A percentile compares a stretch with the other conserved stretches of the same genome.
phyloP scores from a whole-genome alignment of 2,329 filamentous ascomycete genomes.

The Sordariomycetes sp. region DNA sequence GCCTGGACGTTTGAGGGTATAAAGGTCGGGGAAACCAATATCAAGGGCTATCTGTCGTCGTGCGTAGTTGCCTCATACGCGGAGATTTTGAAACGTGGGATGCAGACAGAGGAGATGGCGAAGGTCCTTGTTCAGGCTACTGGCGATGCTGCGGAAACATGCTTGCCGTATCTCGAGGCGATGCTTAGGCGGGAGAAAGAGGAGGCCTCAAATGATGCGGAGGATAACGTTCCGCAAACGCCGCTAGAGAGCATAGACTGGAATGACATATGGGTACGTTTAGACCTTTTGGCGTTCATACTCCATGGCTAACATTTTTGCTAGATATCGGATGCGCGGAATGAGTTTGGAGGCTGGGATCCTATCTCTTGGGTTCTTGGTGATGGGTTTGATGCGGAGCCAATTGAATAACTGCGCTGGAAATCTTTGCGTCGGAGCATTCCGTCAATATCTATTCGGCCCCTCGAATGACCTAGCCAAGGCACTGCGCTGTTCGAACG shows the following conservation, averaged over 20 bases:
- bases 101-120: constrained; percentile 18
- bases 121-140: constrained; percentile 20
- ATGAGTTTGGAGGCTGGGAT: too few relatives aligned
- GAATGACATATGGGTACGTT: not conserved
- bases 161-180: constrained; percentile 20
- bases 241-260: not conserved
- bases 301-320: too few relatives aligned
- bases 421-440: too few relatives aligned
- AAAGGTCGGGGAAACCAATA: constrained; percentile 37
- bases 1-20: constrained; percentile 24
- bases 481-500: too few relatives aligned
- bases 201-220: not conserved
- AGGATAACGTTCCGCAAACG: not conserved
- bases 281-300: too few relatives aligned
- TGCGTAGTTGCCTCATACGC: constrained; percentile 25
- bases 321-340: too few relatives aligned
- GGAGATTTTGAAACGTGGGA: constrained; percentile 22
- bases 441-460: too few relatives aligned
- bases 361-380: too few relatives aligned
- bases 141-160: constrained; percentile 18
- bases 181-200: not conserved
- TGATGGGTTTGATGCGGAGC: too few relatives aligned
- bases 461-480: too few relatives aligned
- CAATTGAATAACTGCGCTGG: too few relatives aligned
- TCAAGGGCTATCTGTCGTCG: constrained; percentile 34